Base-by-base conservation (phyloP, 2,329 filamentous ascomycete species). In the Tympanopsis confertula region DNA sequence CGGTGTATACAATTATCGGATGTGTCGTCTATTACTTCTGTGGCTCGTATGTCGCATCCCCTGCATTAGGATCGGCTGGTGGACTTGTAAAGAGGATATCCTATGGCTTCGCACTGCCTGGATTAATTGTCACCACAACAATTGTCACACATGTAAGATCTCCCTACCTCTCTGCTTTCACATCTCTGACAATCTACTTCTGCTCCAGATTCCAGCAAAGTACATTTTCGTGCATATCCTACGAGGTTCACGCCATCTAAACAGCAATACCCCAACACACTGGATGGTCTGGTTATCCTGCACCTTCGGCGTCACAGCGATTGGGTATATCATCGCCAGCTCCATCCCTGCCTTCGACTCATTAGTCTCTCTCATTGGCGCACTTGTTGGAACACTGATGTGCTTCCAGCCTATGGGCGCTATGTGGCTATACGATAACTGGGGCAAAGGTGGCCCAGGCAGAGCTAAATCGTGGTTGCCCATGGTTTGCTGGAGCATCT, bases 21-120 rank as follows among this genome's bases (percentile, higher is more conserved):
- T 39, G 52, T 4, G 56, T 61, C 1, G 51, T 63, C n/a, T 62
- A 62, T 45, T 53, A 52, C 33, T 62, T 47, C 40, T 59, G 55
- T 38, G 59, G 60, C 1, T 54, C 52, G 1, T 59, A 54, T 35
- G 54, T 63, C 4, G 51, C 58, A 1, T 59, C 54, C 0, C 60
- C 59, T 0, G 56, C 58, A 4, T 51, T 63, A 5, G 60, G 59
- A 2, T 58, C 55, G 28, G 58, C 56, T 1, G 59, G 59, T 2
- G 7, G 35, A 2, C 35, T 44, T 1, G 44, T 57, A 35, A 61
- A 62, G 50, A 62, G 54, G 39, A 45, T 61, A 19, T 51, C 48
- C 33, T 62, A 63, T 36, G 59, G 57, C 2, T 44, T 58, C 36
- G 55, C 50, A 2, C 39, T 58, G n/a, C 51, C 51, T 2, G 54